phyloP scores from a whole-genome alignment of 2,329 filamentous ascomycete species.

The Beauveria scarabaeidicola region DNA sequence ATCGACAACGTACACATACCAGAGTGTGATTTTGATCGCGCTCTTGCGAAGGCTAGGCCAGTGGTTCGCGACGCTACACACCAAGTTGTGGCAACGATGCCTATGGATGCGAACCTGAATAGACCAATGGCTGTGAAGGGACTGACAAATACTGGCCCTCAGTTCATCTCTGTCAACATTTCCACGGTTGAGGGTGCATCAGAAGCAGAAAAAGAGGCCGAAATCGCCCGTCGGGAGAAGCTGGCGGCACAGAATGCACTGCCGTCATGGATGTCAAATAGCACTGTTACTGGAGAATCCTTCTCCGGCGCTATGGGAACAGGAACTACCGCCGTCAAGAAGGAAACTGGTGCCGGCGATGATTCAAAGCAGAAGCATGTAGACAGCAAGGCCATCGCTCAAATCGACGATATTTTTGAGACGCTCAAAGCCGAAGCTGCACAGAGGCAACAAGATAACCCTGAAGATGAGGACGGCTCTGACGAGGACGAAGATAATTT shows the following conservation, averaged over 20 bases:
- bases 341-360: constrained; percentile 40
- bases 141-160: constrained; percentile 55
- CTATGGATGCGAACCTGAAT: constrained; percentile 43
- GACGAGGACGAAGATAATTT: constrained; percentile 39
- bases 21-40: constrained; percentile 64
- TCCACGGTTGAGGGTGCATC: constrained; percentile 57
- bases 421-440: constrained; percentile 52
- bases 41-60: constrained; percentile 53
- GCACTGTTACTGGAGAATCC: constrained; percentile 57
- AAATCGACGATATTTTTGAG: constrained; percentile 60
- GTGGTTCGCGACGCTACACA: constrained; percentile 60
- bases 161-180: constrained; percentile 62
- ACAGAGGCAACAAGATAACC: constrained; percentile 28
- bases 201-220: constrained; percentile 57
- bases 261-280: constrained; percentile 63
- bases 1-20: constrained; percentile 70
- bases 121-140: constrained; percentile 63
- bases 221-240: constrained; percentile 56
- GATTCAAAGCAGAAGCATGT: constrained; percentile 28
- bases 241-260: constrained; percentile 60
- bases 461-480: constrained; percentile 27
- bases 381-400: constrained; percentile 44
- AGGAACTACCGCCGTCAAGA: constrained; percentile 21
- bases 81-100: constrained; percentile 52
- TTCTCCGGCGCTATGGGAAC: constrained; percentile 32